Evolutionary conservation across 2,329 filamentous ascomycete genomes (phyloP).

Genomic region (Colletotrichum sp.): DNA sequence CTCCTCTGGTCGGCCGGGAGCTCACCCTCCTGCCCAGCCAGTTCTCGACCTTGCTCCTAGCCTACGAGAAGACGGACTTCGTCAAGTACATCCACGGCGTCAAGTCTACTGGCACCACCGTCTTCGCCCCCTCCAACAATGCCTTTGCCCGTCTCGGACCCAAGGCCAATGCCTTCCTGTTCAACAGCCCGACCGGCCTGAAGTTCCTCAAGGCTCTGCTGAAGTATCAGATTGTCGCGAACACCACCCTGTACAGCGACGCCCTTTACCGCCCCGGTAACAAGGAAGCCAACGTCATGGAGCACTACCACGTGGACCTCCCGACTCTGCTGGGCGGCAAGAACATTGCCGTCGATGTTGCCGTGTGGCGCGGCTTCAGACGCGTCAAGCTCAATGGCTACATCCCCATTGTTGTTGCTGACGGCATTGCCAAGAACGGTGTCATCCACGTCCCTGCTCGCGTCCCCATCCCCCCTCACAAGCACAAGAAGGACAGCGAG

Average conservation of each 20-base stretch:
- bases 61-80: slow-evolving; percentile 76
- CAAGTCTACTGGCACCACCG: slow-evolving; percentile 67
- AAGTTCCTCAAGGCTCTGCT: slow-evolving; percentile 81
- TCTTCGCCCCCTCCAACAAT: slow-evolving; percentile 82
- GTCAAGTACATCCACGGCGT: slow-evolving; percentile 62
- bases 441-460: slow-evolving; percentile 79
- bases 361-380: slow-evolving; percentile 70
- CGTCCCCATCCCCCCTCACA: slow-evolving; percentile 79
- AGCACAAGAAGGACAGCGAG: slow-evolving; percentile 39
- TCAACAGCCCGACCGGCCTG: slow-evolving; percentile 71
- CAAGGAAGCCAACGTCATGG: slow-evolving; percentile 37
- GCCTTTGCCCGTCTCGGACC: slow-evolving; percentile 81
- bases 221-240: slow-evolving; percentile 77
- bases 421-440: slow-evolving; percentile 78
- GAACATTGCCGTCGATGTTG: slow-evolving; percentile 74
- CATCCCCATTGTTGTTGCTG: slow-evolving; percentile 67
- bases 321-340: slow-evolving; percentile 73
- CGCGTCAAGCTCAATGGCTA: slow-evolving; percentile 79
- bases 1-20: slow-evolving; percentile 60
- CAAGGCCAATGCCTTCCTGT: slow-evolving; percentile 81
- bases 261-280: slow-evolving; percentile 67
- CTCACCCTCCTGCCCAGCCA: slow-evolving; percentile 71
- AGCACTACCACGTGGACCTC: slow-evolving; percentile 72
- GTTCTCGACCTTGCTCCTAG: slow-evolving; percentile 82
- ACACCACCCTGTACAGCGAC: slow-evolving; percentile 83